Conservation (phyloP, 2,329 filamentous ascomycete species). For the Diaporthe nobilis region DNA sequence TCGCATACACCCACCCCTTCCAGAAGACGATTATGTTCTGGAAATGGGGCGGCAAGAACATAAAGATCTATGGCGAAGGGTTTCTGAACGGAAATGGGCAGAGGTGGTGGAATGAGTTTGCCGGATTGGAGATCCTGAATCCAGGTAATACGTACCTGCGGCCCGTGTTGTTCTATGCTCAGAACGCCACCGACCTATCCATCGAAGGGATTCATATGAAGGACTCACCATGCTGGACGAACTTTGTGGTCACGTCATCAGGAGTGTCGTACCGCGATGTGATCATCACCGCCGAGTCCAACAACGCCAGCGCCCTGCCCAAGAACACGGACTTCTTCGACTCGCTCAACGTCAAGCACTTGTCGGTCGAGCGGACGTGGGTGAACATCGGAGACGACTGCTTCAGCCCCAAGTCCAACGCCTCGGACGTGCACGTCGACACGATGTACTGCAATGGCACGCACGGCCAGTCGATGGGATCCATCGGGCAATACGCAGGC, state of each 20-base stretch:
- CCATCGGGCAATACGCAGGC: conserved; percentile 69
- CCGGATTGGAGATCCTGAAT: conserved; percentile 57
- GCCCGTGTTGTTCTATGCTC: conserved; percentile 72
- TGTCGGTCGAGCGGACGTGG: conserved; percentile 65
- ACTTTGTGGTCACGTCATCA: conserved; percentile 68
- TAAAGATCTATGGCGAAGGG: conserved; percentile 71
- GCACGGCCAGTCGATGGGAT: conserved; percentile 71
- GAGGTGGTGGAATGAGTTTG: conserved; percentile 55
- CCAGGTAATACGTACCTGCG: conserved; percentile 69
- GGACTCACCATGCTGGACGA: conserved; percentile 75
- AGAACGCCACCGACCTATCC: conserved; percentile 71
- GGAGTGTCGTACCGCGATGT: conserved; percentile 58
- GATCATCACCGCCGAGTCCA: conserved; percentile 66
- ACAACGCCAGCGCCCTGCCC: conserved; percentile 59
- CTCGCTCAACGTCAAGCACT: conserved; percentile 68
- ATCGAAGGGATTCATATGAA: conserved; percentile 72
- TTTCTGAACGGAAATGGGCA: conserved; percentile 69
- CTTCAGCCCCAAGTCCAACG: conserved; percentile 73
- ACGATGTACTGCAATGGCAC: conserved; percentile 73
- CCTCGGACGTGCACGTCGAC: conserved; percentile 69
- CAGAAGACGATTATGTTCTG: conserved; percentile 72
- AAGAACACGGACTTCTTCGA: conserved; percentile 77
- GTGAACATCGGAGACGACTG: conserved; percentile 72
- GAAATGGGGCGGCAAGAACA: conserved; percentile 74
- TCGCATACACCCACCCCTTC: conserved; percentile 58